These are phyloP conservation scores for Agaricales sp. DNA, from an alignment of 1,284 basidiomycete genomes.

Conservation along the genomic window DNA sequence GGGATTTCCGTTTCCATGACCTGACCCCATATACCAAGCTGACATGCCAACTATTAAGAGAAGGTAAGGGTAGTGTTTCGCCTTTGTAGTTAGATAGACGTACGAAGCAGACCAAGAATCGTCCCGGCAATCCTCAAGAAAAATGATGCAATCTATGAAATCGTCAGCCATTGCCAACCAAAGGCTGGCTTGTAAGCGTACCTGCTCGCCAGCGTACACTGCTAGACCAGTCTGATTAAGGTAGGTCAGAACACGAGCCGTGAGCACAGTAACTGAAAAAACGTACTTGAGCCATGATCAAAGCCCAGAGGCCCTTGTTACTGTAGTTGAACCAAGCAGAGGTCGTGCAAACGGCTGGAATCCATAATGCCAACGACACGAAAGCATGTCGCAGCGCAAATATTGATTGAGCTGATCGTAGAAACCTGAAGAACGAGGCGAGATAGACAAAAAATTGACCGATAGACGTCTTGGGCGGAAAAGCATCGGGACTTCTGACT, in stretches of 20 bases:
- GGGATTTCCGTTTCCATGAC: slow-evolving; percentile 23
- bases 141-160: slow-evolving; percentile 21
- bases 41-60: slow-evolving; percentile 20
- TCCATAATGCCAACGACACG: slow-evolving; percentile 30
- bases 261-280: not conserved
- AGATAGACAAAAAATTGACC: slow-evolving; percentile 19
- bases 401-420: slow-evolving; percentile 25
- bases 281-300: slow-evolving; percentile 27
- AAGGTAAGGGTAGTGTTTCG: too few relatives aligned
- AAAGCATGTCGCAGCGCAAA: slow-evolving; percentile 27
- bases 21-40: slow-evolving; percentile 30
- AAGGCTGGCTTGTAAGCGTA: slow-evolving; percentile 10
- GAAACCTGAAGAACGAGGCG: slow-evolving; percentile 19
- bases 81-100: not conserved
- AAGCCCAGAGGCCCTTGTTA: slow-evolving; percentile 31
- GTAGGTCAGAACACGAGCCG: not conserved
- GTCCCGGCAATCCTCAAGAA: slow-evolving; percentile 23
- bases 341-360: slow-evolving; percentile 25
- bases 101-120: slow-evolving; percentile 22
- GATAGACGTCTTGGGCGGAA: slow-evolving; percentile 21
- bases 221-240: slow-evolving; percentile 19
- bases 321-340: slow-evolving; percentile 31
- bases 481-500: slow-evolving; percentile 26
- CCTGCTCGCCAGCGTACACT: slow-evolving; percentile 30
- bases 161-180: not conserved